phyloP scores from a whole-genome alignment of 1,284 basidiomycete species.

The Leccinum pallidistipes region DNA sequence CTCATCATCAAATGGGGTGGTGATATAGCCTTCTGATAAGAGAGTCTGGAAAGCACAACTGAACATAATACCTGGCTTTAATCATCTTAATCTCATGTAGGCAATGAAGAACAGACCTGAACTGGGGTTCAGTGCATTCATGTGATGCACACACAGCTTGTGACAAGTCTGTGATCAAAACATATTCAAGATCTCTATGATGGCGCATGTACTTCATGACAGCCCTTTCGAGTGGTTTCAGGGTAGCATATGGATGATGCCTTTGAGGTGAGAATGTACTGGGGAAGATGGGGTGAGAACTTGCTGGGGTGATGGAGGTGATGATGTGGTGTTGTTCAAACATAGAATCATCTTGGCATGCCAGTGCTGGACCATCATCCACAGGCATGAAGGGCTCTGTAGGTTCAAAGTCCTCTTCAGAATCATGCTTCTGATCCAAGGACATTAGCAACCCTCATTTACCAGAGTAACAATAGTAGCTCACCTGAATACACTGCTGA shows the following conservation, averaged over 20 bases:
- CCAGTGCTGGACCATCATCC: not conserved
- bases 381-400: not conserved
- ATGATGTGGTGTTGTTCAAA: not conserved
- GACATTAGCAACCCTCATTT: not conserved
- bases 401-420: not conserved
- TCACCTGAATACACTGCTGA: slow-evolving; percentile 14
- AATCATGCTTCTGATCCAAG: slow-evolving; percentile 7
- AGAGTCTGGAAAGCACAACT: slow-evolving; percentile 25
- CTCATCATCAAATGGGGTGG: slow-evolving; percentile 33
- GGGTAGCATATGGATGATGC: slow-evolving; percentile 22
- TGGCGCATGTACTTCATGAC: slow-evolving; percentile 25
- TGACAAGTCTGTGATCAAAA: slow-evolving; percentile 20
- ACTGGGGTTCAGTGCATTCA: slow-evolving; percentile 23
- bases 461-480: not conserved
- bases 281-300: slow-evolving; percentile 11
- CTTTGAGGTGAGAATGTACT: slow-evolving; percentile 23
- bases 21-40: slow-evolving; percentile 32
- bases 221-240: slow-evolving; percentile 19
- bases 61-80: not conserved
- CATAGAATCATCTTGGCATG: not conserved
- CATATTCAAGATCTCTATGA: not conserved
- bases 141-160: slow-evolving; percentile 10
- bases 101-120: slow-evolving; percentile 19
- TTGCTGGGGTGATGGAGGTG: not conserved
- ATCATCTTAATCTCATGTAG: not conserved